Conservation (phyloP, 23 red algal genomes). For the Gracilaria gracilis region DNA sequence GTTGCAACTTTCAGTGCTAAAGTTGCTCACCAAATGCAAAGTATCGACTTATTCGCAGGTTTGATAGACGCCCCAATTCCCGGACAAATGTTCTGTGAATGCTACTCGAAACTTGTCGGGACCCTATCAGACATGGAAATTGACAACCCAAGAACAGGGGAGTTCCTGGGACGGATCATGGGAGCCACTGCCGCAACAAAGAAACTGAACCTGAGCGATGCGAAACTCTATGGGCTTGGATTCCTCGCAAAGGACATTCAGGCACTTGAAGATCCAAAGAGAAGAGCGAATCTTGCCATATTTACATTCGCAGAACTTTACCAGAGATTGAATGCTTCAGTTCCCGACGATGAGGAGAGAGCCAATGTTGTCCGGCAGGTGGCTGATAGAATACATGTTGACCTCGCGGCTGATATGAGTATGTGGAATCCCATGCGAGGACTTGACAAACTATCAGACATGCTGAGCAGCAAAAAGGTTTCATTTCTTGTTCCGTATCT, state of each 20-base stretch:
- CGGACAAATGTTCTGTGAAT: conserved; percentile 3
- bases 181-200: conserved; percentile 41
- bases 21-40: conserved; percentile 37
- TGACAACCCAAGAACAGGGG: conserved; percentile 62
- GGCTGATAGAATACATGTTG: conserved; percentile 34
- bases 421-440: conserved; percentile 46
- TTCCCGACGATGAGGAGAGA: conserved; percentile 22
- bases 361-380: conserved; percentile 14
- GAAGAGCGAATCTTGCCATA: conserved; percentile 46
- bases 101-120: conserved; percentile 25
- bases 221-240: conserved; percentile 38
- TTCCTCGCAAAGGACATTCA: conserved; percentile 51
- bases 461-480: conserved; percentile 39
- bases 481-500: conserved; percentile 50
- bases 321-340: conserved; percentile 30
- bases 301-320: conserved; percentile 50
- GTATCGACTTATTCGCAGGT: conserved; percentile 37
- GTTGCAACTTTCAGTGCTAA: conserved; percentile 55
- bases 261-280: conserved; percentile 51
- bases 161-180: conserved; percentile 56
- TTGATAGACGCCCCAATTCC: conserved; percentile 30
- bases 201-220: conserved; percentile 28
- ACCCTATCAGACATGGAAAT: conserved; percentile 76
- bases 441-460: conserved; percentile 23
- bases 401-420: conserved; percentile 44